These are phyloP conservation scores for Pachysandra terminalis DNA, from an alignment of 164 flowering plant genomes.

Conservation along the genomic window DNA sequence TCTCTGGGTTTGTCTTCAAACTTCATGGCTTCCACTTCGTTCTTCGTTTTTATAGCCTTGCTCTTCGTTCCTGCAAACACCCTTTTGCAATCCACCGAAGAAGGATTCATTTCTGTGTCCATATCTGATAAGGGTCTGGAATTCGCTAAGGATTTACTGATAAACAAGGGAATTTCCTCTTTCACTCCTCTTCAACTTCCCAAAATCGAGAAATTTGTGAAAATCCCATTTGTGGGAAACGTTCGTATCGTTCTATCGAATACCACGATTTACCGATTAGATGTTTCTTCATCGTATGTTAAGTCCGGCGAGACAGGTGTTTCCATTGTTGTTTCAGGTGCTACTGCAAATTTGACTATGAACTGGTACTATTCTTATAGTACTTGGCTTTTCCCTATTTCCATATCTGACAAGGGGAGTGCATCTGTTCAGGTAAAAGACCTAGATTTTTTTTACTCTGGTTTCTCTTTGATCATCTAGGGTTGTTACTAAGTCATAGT, in stretches of 20 bases:
- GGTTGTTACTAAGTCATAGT: not conserved
- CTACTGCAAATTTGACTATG: conserved; percentile 66
- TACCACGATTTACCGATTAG: conserved; percentile 42
- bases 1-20: conserved; percentile 7
- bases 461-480: not conserved
- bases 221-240: conserved; percentile 65
- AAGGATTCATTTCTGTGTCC: conserved; percentile 42
- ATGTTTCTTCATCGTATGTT: conserved; percentile 47
- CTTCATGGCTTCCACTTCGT: conserved; percentile 16
- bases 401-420: conserved; percentile 58
- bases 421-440: conserved; percentile 66
- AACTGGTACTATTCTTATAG: conserved; percentile 69
- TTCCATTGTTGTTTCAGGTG: conserved; percentile 57
- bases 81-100: conserved; percentile 25
- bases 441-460: not conserved
- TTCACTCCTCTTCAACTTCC: conserved; percentile 63
- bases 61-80: conserved; percentile 23
- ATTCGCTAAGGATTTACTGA: conserved; percentile 62
- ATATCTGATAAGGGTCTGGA: conserved; percentile 67
- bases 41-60: conserved; percentile 21
- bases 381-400: conserved; percentile 59
- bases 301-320: conserved; percentile 60
- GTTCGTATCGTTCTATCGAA: conserved; percentile 51
- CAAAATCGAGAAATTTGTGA: conserved; percentile 35
- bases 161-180: conserved; percentile 52